phyloP scores from a whole-genome alignment of 139 green algal species.

The Gonium pectorale region DNA sequence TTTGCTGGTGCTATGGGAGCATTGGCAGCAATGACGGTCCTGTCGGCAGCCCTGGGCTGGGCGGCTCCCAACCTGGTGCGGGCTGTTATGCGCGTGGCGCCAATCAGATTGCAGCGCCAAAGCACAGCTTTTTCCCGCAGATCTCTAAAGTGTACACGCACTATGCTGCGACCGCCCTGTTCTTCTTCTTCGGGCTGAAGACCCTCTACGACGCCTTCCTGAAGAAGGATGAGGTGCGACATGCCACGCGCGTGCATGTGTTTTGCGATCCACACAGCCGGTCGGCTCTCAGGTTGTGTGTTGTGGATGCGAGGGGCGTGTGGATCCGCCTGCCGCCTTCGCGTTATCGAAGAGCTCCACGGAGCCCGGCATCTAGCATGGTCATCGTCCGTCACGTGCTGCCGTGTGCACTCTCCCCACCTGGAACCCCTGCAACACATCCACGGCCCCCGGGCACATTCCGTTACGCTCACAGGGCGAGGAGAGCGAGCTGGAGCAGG shows the following conservation, averaged over 20 bases:
- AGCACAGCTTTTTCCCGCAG: conserved; percentile 52
- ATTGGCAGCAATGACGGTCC: conserved; percentile 92
- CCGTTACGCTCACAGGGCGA: conserved; percentile 44
- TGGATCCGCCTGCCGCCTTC: no score
- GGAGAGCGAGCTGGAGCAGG: conserved; percentile 80
- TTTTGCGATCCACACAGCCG: no score
- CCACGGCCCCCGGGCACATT: not conserved
- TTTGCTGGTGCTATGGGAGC: conserved; percentile 86
- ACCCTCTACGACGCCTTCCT: conserved; percentile 82
- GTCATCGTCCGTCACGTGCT: no score
- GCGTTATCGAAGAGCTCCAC: no score
- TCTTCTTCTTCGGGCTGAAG: conserved; percentile 92
- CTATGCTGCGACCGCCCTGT: conserved; percentile 85
- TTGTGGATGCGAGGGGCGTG: no score
- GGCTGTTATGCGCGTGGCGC: conserved; percentile 3
- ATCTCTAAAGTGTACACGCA: conserved; percentile 92
- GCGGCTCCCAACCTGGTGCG: conserved; percentile 88
- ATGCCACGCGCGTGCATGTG: not conserved
- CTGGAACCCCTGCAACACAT: no score
- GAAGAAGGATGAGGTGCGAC: conserved; percentile 55
- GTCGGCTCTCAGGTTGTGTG: no score
- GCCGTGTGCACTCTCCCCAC: no score
- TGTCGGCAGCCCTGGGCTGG: conserved; percentile 90
- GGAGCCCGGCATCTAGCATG: no score
- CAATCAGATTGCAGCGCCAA: not conserved